Evolutionary conservation across 768 basidiomycete genomes (phyloP).

Genomic region (Mycena metata): DNA sequence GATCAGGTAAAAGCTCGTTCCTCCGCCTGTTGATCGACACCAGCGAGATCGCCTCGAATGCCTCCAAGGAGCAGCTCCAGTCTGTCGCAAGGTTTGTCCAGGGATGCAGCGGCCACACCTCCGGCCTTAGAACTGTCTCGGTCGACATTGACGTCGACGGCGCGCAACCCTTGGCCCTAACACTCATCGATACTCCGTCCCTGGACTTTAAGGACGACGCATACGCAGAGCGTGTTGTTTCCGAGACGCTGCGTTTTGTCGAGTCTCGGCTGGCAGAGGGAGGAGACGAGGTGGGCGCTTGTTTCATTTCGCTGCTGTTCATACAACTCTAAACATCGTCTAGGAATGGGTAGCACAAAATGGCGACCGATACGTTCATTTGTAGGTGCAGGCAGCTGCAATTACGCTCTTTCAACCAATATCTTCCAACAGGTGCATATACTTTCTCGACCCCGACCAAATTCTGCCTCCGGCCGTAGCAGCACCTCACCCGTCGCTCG

Average conservation of each 20-base stretch:
- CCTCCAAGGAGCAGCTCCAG: slow-evolving; percentile 81
- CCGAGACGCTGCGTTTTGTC: slow-evolving; percentile 78
- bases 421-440: slow-evolving; percentile 73
- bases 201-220: slow-evolving; percentile 79
- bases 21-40: slow-evolving; percentile 90
- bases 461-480: slow-evolving; percentile 81
- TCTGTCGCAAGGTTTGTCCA: slow-evolving; percentile 88
- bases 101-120: slow-evolving; percentile 77
- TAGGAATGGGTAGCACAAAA: slow-evolving; percentile 80
- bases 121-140: slow-evolving; percentile 77
- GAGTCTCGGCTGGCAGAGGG: slow-evolving; percentile 81
- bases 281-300: slow-evolving; percentile 78
- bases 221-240: slow-evolving; percentile 71
- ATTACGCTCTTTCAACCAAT: slow-evolving; percentile 36
- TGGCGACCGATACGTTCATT: slow-evolving; percentile 85
- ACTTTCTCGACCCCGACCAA: slow-evolving; percentile 88
- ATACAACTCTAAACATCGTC: slow-evolving; percentile 34
- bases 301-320: slow-evolving; percentile 35
- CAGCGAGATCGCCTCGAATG: slow-evolving; percentile 70
- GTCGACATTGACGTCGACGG: slow-evolving; percentile 78
- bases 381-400: slow-evolving; percentile 62
- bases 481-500: slow-evolving; percentile 74
- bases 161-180: slow-evolving; percentile 69
- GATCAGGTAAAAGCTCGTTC: slow-evolving; percentile 86
- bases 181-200: slow-evolving; percentile 87